Evolutionary conservation across 2,329 filamentous ascomycete genomes (phyloP), one percentile per base, ranked within the genome.

Genomic region (Acarospora socialis): DNA sequence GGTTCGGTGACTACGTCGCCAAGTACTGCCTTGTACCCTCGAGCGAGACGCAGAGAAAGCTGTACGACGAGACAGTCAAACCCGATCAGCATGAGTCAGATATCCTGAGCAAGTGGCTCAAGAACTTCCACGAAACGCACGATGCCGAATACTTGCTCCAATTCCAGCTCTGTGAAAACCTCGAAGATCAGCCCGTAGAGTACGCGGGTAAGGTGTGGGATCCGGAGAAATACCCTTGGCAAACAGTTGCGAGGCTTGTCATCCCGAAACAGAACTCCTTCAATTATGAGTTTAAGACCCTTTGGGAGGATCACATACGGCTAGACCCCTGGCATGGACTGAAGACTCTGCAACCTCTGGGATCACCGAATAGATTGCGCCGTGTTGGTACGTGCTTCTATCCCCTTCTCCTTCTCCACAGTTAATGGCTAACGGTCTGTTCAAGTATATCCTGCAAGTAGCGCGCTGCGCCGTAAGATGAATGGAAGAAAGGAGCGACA

Each of bases 1-100:
- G 59, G 14, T 65, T 60, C 37, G 61, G 61, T 13, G 51, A 59
- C 30, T 62, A 62, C 35, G 53, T 65, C 2, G 52, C 55, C 30
- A 67, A 66, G 39, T 65, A 63, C 38, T 54, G 53, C 32, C 51
- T 66, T 17, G 53, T 62, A 4, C 63, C 61, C 1, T 54, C 48
- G 9, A 47, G 47, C 3, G 48, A 56, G 4, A 57, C 50, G 2
- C 57, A 64, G 42, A 51, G 50, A 28, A 56, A 55, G 30, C 48
- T 59, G 2, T 50, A 51, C 21, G 50, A 53, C 12, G 51, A 63
- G 35, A 53, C 46, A 1, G 49, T 58, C 21, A 54, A 55, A 21
- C 48, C 50, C 3, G 46, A 55, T 4, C 38, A 36, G 1, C 39
- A 54, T 28, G 43, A 45, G 7, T 45, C 54, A 20, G 50, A 58